A percentile compares a stretch with the other conserved stretches of the same genome.
Evolutionary conservation across 208 protist genomes (phyloP).

Genomic region (Leishmania arabica): DNA sequence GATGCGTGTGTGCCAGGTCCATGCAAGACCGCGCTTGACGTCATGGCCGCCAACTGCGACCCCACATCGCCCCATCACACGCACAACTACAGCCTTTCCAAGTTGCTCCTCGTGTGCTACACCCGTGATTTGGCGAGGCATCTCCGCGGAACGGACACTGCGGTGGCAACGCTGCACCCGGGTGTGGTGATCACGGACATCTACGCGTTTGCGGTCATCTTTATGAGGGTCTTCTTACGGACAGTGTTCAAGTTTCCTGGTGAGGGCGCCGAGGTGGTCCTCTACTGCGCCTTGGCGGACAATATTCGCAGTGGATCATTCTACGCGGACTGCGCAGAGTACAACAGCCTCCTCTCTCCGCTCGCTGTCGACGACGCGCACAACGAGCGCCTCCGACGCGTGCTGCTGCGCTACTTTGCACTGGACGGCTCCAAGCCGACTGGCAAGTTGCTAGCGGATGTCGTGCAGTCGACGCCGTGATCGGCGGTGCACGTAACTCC

Average conservation of each 20-base stretch:
- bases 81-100: conserved; percentile 58
- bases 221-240: conserved; percentile 46
- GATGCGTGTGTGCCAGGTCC: conserved; percentile 38
- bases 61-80: conserved; percentile 30
- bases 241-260: conserved; percentile 58
- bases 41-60: conserved; percentile 42
- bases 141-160: conserved; percentile 34
- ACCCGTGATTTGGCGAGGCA: conserved; percentile 45
- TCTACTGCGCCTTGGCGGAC: conserved; percentile 42
- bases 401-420: conserved; percentile 40
- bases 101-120: conserved; percentile 61
- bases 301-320: conserved; percentile 35
- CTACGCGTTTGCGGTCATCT: conserved; percentile 32
- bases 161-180: conserved; percentile 35
- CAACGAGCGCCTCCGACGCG: conserved; percentile 39
- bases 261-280: conserved; percentile 51
- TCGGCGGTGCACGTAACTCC: neutral
- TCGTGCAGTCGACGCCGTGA: conserved; percentile 4
- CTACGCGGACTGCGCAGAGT: conserved; percentile 40
- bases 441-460: conserved; percentile 4
- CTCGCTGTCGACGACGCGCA: conserved; percentile 33
- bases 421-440: conserved; percentile 15
- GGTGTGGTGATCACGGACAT: conserved; percentile 58
- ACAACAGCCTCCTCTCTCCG: conserved; percentile 39
- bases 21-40: conserved; percentile 36